Conservation (phyloP, 805 yeast species). For the Candida mattraensis region DNA sequence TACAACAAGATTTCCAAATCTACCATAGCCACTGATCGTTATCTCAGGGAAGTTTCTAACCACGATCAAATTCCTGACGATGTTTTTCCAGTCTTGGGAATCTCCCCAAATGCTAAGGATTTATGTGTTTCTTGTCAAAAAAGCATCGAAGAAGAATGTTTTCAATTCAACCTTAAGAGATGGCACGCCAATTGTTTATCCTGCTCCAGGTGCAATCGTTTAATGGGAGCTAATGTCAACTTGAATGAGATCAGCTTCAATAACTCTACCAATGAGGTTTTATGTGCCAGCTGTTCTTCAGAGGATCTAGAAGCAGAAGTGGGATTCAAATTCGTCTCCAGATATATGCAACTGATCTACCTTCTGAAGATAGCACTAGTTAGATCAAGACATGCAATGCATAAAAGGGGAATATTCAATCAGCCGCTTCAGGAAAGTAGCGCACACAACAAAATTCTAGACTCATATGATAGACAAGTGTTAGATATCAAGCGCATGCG, state of each 20-base stretch:
- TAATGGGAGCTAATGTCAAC: conserved; percentile 39
- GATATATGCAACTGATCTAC: conserved; percentile 71
- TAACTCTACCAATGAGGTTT: conserved; percentile 35
- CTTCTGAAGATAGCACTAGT: conserved; percentile 81
- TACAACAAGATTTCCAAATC: conserved; percentile 58
- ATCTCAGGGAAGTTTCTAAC: conserved; percentile 52
- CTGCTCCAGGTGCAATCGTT: conserved; percentile 59
- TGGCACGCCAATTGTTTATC: conserved; percentile 82
- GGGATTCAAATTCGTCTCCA: conserved; percentile 65
- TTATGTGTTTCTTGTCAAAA: conserved; percentile 68
- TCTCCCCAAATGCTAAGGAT: conserved; percentile 68
- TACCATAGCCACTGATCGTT: conserved; percentile 60
- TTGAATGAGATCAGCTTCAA: conserved; percentile 48
- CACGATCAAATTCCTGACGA: conserved; percentile 43
- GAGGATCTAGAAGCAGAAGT: conserved; percentile 46
- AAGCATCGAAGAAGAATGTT: conserved; percentile 84
- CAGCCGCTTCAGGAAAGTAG: conserved; percentile 4
- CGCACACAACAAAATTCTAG: conserved; percentile 28
- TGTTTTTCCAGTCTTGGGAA: conserved; percentile 42
- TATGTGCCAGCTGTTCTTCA: conserved; percentile 65
- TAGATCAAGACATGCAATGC: conserved; percentile 65
- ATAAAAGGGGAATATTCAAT: conserved; percentile 25
- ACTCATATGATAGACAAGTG: conserved; percentile 66
- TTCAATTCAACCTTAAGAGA: conserved; percentile 56
- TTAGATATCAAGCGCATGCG: conserved; percentile 75